Percentiles rank a stretch among this genome's conserved stretches.
Evolutionary conservation across 345 rosid genomes (phyloP).

Genomic region (Dipteronia sinensis): DNA sequence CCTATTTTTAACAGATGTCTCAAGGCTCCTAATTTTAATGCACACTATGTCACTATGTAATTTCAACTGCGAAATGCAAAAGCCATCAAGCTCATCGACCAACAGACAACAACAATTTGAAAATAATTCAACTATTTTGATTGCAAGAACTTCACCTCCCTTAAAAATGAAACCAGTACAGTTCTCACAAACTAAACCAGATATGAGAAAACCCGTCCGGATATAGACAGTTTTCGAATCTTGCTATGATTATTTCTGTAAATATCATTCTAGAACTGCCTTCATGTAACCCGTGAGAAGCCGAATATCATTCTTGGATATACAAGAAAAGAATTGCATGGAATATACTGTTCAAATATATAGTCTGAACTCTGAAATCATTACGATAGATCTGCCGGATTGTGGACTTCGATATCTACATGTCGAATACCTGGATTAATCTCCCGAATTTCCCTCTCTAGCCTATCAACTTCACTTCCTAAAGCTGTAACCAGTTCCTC

Average conservation of each 20-base stretch:
- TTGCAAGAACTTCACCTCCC: background rate
- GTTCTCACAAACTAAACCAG: background rate
- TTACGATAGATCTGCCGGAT: slow-evolving; percentile 53
- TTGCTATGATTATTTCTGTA: background rate
- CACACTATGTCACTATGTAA: no score
- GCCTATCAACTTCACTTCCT: slow-evolving; percentile 97
- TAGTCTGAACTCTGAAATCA: slow-evolving; percentile 16
- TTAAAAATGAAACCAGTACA: background rate
- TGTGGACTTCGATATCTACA: slow-evolving; percentile 98
- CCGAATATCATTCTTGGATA: background rate
- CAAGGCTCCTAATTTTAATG: background rate
- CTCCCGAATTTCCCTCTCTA: slow-evolving; percentile 91
- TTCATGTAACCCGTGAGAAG: no score
- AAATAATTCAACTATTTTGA: background rate
- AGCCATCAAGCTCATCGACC: background rate
- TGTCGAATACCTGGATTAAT: slow-evolving; percentile 97
- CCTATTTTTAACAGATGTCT: no score
- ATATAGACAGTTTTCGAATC: background rate
- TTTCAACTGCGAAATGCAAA: background rate
- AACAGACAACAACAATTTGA: background rate
- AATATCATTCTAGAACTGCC: background rate
- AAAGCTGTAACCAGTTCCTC: slow-evolving; percentile 98
- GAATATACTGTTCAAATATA: background rate
- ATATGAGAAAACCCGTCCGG: background rate
- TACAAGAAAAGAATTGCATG: background rate